These are phyloP conservation scores for Prunus fruticosa DNA, from an alignment of 306 rosid species.

Conservation along the genomic window DNA sequence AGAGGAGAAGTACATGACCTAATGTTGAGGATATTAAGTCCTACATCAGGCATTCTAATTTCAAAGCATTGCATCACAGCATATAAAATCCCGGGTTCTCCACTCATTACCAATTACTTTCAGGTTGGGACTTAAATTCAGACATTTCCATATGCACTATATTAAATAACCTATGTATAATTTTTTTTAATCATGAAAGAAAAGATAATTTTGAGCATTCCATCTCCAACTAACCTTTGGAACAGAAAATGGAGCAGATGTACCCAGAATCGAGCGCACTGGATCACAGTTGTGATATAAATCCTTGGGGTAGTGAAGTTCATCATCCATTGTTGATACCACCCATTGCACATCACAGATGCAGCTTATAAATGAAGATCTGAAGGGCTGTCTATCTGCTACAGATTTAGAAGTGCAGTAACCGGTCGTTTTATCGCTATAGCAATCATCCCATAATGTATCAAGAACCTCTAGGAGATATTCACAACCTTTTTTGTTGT, in stretches of 20 bases:
- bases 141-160: neutral
- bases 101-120: neutral
- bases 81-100: neutral
- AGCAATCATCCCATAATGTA: slow-evolving; percentile 80
- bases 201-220: neutral
- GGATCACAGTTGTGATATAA: slow-evolving; percentile 68
- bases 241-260: slow-evolving; percentile 72
- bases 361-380: slow-evolving; percentile 61
- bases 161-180: too few relatives aligned
- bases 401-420: slow-evolving; percentile 42
- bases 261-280: slow-evolving; percentile 66
- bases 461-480: slow-evolving; percentile 75
- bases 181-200: too few relatives aligned
- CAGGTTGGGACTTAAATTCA: neutral
- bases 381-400: slow-evolving; percentile 48
- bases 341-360: slow-evolving; percentile 75
- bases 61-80: too few relatives aligned
- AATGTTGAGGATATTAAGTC: too few relatives aligned
- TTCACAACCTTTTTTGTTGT: slow-evolving; percentile 52
- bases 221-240: slow-evolving; percentile 68
- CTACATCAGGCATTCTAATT: too few relatives aligned
- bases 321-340: slow-evolving; percentile 60
- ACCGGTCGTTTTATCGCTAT: slow-evolving; percentile 59
- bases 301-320: slow-evolving; percentile 76
- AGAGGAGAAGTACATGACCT: neutral